Base-by-base conservation (phyloP, 1,284 basidiomycete genomes). In the Malassezia dermatis region DNA sequence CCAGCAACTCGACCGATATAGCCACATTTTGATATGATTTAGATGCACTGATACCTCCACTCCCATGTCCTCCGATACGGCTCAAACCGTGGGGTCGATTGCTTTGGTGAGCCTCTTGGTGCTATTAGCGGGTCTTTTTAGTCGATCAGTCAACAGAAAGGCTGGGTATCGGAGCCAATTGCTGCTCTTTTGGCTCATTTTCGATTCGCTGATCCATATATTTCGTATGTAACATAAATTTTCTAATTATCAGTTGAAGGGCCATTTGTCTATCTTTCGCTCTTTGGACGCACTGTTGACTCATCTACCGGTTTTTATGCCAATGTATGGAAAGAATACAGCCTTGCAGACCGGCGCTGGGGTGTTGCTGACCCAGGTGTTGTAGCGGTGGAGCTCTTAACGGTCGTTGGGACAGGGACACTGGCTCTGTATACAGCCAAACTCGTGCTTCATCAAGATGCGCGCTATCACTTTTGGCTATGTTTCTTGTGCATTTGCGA, bases 261-360 rank as follows among this genome's bases (percentile, higher is more conserved):
- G 4, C 61, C 63, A 13, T 72, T 67, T 52, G 61, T 73, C 26
- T 71, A 64, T 46, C 59, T 64, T 24, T 66, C 64, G 5, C 44
- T 54, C 17, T 53, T 48, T 24, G 53, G 60, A 4, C 53, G 67
- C 26, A 67, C 59, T 8, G 63, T 71, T 31, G 62, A 61, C 30
- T 34, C 60, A 3, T 62, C 60, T 0, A 11, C 13, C 0, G 59
- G 60, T 8, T 71, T 71, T 51, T 65, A 69, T 40, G 67, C 64
- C 15, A 51, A 51, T 10, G 50, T 69, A 7, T 73, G 70, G 68
- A 52, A 66, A 27, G 66, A 73, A 46, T 73, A 71, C 48, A 63
- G 67, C 7, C 47, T 52, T 15, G 68, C 68, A 3, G 70, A 71
- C 32, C 42, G 46, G 5, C 51, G 70, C 4, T 73, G 70, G 70